Percentiles rank a stretch among this genome's conserved stretches.
Evolutionary conservation across 2,329 filamentous ascomycete genomes (phyloP).

Genomic region (Epichloe amarillans): DNA sequence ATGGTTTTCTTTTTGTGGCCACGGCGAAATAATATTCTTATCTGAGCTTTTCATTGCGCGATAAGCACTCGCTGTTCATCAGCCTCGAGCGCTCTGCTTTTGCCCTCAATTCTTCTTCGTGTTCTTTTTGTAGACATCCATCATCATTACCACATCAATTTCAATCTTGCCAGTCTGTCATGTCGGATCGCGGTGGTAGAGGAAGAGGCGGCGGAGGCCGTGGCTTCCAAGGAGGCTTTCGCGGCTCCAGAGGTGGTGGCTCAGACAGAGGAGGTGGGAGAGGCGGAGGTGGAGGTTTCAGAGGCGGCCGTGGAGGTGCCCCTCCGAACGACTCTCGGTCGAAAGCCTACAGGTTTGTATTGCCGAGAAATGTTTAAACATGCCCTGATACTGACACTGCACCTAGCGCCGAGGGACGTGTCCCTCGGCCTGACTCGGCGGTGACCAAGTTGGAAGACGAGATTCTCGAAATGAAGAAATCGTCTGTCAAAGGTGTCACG

Average conservation of each 20-base stretch:
- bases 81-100: neutral
- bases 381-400: neutral
- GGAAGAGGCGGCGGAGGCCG: conserved; percentile 9
- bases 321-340: conserved; percentile 10
- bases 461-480: conserved; percentile 19
- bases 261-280: conserved; percentile 8
- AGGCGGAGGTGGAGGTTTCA: conserved; percentile 3
- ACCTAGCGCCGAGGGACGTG: conserved; percentile 12
- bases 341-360: conserved; percentile 9
- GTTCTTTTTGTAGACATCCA: too few species aligned
- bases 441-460: conserved; percentile 27
- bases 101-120: neutral
- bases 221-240: conserved; percentile 4
- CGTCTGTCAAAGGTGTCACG: conserved; percentile 17
- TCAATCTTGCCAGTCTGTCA: conserved; percentile 1
- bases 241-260: conserved; percentile 8
- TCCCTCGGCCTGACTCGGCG: conserved; percentile 12
- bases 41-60: neutral
- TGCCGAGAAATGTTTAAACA: too few species aligned
- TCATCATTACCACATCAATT: neutral
- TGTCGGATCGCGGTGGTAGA: conserved; percentile 18
- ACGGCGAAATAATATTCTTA: neutral
- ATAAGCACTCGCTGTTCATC: neutral
- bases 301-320: conserved; percentile 12
- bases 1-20: neutral